Evolutionary conservation across 129 eudicot genomes (phyloP).

Genomic region (Dittrichia graveolens): DNA sequence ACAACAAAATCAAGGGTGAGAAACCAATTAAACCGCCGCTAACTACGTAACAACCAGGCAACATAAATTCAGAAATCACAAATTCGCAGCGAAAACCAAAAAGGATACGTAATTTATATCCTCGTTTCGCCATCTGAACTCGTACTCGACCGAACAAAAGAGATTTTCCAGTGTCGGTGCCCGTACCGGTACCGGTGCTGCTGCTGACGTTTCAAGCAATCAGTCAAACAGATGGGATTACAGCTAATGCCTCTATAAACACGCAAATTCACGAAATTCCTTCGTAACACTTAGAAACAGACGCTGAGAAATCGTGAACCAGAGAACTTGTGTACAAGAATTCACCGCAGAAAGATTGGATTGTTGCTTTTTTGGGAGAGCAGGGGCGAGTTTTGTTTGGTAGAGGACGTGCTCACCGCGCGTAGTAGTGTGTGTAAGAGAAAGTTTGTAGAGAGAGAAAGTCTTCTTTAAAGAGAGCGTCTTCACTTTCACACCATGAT

Average conservation of each 20-base stretch:
- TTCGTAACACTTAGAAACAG: neutral
- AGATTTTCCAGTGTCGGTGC: conserved; percentile 39
- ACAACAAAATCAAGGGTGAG: conserved; percentile 9
- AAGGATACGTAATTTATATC: conserved; percentile 92
- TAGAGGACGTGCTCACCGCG: conserved; percentile 35
- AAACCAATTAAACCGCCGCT: neutral
- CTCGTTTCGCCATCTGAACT: conserved; percentile 63
- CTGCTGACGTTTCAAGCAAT: conserved; percentile 31
- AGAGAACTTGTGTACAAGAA: conserved; percentile 12
- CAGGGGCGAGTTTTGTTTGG: conserved; percentile 26
- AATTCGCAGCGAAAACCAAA: conserved; percentile 26
- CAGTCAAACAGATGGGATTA: conserved; percentile 12
- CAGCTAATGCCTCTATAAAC: neutral
- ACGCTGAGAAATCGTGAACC: neutral
- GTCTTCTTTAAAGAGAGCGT: neutral
- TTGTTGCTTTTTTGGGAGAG: conserved; percentile 25
- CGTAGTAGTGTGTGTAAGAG: conserved; percentile 33
- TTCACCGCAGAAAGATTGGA: conserved; percentile 28
- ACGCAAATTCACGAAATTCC: neutral
- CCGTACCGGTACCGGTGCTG: too few species aligned
- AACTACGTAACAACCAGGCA: conserved; percentile 6
- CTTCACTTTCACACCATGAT: conserved; percentile 11
- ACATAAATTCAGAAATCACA: conserved; percentile 5
- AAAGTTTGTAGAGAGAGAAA: conserved; percentile 28
- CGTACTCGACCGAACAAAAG: neutral